Conservation (phyloP, 768 basidiomycete genomes). For the Neoboletus subvelutipes region DNA sequence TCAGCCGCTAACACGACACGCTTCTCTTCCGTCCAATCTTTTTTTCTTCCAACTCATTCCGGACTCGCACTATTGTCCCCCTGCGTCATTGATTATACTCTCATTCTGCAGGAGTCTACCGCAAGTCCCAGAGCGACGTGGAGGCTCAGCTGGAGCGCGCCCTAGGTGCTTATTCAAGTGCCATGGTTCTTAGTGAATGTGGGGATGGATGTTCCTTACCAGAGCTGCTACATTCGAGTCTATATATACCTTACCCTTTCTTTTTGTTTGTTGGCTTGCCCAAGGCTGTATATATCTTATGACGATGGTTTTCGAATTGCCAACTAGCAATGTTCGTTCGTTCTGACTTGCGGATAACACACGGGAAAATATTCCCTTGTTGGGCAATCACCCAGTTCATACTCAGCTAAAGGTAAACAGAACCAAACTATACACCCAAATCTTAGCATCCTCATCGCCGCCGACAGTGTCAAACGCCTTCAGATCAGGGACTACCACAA, state of each 20-base stretch:
- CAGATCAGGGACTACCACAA: conserved; percentile 21
- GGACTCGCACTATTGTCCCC: conserved; percentile 41
- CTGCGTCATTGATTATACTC: conserved; percentile 17
- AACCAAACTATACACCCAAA: conserved; percentile 26
- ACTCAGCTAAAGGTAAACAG: conserved; percentile 24
- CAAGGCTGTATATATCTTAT: no score
- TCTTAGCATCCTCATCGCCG: conserved; percentile 18
- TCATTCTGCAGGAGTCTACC: conserved; percentile 35
- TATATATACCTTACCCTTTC: not conserved
- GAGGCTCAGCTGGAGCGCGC: conserved; percentile 31
- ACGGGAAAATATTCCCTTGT: not conserved
- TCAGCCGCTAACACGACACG: accelerated
- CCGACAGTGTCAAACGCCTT: conserved; percentile 30
- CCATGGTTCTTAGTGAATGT: conserved; percentile 6
- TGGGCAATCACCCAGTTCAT: not conserved
- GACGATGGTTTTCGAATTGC: no score
- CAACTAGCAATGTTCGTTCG: no score
- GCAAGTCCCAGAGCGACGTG: conserved; percentile 33
- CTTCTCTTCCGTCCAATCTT: accelerated
- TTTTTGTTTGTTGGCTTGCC: not conserved
- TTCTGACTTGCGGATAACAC: no score
- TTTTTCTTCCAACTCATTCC: conserved; percentile 27
- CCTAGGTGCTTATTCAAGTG: conserved; percentile 4
- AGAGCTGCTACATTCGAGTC: conserved; percentile 29
- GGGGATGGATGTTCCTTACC: conserved; percentile 34